Conservation (phyloP, 768 basidiomycete species). For the Sporobolomyces pararoseus region DNA sequence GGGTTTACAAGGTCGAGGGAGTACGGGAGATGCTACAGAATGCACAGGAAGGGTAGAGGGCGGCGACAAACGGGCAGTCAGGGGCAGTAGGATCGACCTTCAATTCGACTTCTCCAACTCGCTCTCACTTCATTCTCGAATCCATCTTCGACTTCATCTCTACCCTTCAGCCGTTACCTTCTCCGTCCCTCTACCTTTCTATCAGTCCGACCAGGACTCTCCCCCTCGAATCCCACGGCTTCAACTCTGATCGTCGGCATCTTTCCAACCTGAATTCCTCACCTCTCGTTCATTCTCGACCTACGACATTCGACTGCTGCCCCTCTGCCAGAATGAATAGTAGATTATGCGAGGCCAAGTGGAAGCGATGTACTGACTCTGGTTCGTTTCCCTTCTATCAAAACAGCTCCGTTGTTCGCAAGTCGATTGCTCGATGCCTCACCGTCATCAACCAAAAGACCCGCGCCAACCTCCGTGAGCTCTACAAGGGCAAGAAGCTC, state of each 20-base stretch:
- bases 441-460: conserved; percentile 99
- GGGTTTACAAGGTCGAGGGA: too few relatives aligned
- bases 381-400: neutral
- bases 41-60: neutral
- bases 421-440: conserved; percentile 94
- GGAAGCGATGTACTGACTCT: neutral
- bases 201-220: neutral
- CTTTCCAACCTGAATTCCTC: too few relatives aligned
- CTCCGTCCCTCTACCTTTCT: too few relatives aligned
- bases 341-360: too few relatives aligned
- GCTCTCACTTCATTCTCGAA: neutral
- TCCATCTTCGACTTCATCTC: neutral
- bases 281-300: too few relatives aligned
- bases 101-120: neutral
- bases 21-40: neutral
- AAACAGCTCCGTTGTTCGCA: conserved; percentile 84
- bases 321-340: neutral
- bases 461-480: conserved; percentile 92
- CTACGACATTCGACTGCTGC: too few relatives aligned
- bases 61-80: neutral
- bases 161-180: too few relatives aligned
- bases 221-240: neutral
- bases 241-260: too few relatives aligned
- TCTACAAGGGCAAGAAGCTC: conserved; percentile 93
- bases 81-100: conserved; percentile 2